Evolutionary conservation across 345 rosid species (phyloP).

Genomic region (Murraya koenigii): DNA sequence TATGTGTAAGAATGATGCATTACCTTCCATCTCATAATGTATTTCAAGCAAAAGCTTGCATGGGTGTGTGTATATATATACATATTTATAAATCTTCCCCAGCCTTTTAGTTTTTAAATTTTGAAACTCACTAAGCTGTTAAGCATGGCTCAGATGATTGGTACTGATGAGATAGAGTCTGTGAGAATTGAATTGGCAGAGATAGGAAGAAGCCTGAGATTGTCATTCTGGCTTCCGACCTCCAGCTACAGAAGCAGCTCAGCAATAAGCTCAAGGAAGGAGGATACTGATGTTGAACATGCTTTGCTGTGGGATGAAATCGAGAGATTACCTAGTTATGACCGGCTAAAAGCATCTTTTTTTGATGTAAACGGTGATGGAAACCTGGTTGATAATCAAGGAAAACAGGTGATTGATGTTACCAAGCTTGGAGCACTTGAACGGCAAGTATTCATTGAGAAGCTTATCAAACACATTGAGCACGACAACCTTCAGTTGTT

Average conservation of each 20-base stretch:
- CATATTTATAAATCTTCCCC: neutral
- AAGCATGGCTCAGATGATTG: constrained; percentile 50
- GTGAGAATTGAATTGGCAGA: constrained; percentile 56
- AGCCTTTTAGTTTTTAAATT: neutral
- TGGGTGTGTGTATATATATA: no score
- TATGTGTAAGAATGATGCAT: neutral
- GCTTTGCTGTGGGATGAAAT: constrained; percentile 62
- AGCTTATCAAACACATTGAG: constrained; percentile 63
- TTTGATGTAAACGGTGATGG: constrained; percentile 27
- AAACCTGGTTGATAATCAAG: constrained; percentile 17
- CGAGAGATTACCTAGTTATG: constrained; percentile 67
- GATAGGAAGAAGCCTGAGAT: constrained; percentile 59
- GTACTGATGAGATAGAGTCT: constrained; percentile 65
- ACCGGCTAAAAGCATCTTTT: constrained; percentile 53
- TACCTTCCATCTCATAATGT: neutral
- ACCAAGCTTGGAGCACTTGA: constrained; percentile 57
- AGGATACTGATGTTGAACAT: constrained; percentile 37
- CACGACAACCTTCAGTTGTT: constrained; percentile 61
- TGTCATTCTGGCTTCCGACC: constrained; percentile 45
- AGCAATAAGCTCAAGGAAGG: constrained; percentile 13
- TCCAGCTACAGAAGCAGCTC: constrained; percentile 41
- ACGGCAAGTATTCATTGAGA: constrained; percentile 52
- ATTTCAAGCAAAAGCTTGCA: neutral
- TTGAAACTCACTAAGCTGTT: neutral
- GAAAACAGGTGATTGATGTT: constrained; percentile 46